These are phyloP conservation scores for Aspergillus amoenus DNA, from an alignment of 2,329 filamentous ascomycete species.

Conservation along the genomic window DNA sequence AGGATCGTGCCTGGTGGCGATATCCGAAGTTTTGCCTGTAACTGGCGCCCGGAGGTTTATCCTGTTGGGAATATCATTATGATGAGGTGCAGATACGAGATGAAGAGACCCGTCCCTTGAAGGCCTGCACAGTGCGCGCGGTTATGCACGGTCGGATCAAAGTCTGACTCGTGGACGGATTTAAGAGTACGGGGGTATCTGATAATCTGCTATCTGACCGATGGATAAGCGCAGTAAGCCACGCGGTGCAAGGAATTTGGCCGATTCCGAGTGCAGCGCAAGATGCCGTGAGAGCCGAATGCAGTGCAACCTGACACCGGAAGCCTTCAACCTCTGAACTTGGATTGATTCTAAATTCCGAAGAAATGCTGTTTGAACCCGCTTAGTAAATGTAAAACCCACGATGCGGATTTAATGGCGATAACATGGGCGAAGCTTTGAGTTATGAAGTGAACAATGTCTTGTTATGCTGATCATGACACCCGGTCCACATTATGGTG, in stretches of 20 bases:
- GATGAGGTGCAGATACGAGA: too few species aligned
- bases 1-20: too few species aligned
- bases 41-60: too few species aligned
- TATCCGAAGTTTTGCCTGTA: too few species aligned
- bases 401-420: too few species aligned
- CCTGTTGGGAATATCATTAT: too few species aligned
- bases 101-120: too few species aligned
- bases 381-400: too few species aligned
- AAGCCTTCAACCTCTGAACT: neutral
- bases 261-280: neutral
- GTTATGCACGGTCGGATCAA: too few species aligned
- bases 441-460: neutral
- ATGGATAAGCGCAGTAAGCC: neutral
- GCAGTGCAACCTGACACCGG: neutral
- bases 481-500: neutral
- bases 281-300: slow-evolving; percentile 13
- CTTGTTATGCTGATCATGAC: neutral
- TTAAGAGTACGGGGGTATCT: neutral
- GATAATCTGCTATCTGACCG: neutral
- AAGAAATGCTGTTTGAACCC: neutral
- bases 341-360: neutral
- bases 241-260: neutral
- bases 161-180: too few species aligned
- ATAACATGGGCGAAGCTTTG: neutral
- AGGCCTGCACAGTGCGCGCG: too few species aligned